Evolutionary conservation across 169 alveolate genomes (phyloP).

Genomic region (Plasmodium blacklocki): DNA sequence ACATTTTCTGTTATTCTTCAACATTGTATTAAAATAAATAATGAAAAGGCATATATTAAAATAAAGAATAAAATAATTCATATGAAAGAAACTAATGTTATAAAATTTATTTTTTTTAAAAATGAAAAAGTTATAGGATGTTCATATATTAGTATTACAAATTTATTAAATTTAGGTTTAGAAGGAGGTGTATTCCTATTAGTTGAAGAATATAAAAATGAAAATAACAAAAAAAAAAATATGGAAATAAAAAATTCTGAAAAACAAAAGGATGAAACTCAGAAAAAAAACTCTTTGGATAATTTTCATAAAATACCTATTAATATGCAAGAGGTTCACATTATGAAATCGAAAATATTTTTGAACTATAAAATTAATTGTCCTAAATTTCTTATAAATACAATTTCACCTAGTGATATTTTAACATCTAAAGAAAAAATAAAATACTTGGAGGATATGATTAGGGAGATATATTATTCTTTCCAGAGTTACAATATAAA

Average conservation of each 20-base stretch:
- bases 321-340: constrained; percentile 44
- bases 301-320: constrained; percentile 12
- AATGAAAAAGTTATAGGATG: constrained; percentile 62
- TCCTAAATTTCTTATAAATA: constrained; percentile 35
- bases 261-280: background rate
- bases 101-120: constrained; percentile 46
- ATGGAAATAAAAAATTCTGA: background rate
- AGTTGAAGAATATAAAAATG: constrained; percentile 29
- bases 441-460: constrained; percentile 40
- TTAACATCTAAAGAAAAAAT: constrained; percentile 44
- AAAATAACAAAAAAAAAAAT: background rate
- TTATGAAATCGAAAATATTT: constrained; percentile 53
- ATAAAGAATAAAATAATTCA: constrained; percentile 41
- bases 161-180: constrained; percentile 32
- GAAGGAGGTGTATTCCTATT: constrained; percentile 64
- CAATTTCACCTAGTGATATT: constrained; percentile 26
- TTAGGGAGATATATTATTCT: constrained; percentile 43
- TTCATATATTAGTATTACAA: constrained; percentile 54
- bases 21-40: constrained; percentile 12
- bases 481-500: constrained; percentile 17
- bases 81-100: constrained; percentile 46
- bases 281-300: background rate
- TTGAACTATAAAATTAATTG: constrained; percentile 35
- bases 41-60: constrained; percentile 37
- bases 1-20: constrained; percentile 59